phyloP scores from a whole-genome alignment of 148 eudicot species.

The Persicaria tinctoria region DNA sequence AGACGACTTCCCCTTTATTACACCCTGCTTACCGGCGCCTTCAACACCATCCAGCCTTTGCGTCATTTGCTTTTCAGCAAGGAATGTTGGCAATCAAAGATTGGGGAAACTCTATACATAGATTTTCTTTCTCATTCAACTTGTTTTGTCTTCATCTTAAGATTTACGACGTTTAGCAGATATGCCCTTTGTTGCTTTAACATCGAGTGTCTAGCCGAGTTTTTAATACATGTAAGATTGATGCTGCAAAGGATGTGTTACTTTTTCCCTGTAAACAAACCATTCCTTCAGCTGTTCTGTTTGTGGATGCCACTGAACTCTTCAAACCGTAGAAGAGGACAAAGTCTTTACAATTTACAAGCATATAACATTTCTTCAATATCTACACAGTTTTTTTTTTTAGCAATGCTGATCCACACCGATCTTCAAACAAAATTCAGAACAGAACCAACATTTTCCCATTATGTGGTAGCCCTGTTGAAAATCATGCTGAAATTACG shows the following conservation, averaged over 20 bases:
- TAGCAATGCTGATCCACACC: too few species aligned
- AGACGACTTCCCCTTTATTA: not conserved
- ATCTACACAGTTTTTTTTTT: too few species aligned
- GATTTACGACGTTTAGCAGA: conserved; percentile 1
- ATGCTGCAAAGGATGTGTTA: not conserved
- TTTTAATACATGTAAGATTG: not conserved
- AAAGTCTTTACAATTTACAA: too few species aligned
- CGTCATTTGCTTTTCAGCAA: too few species aligned
- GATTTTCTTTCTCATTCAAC: conserved; percentile 1
- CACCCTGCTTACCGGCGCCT: not conserved
- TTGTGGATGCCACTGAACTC: too few species aligned
- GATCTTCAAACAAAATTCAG: too few species aligned
- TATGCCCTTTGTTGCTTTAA: not conserved
- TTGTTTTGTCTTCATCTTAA: conserved; percentile 1
- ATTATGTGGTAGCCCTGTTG: too few species aligned
- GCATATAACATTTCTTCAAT: too few species aligned
- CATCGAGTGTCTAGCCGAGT: not conserved
- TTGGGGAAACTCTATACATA: not conserved
- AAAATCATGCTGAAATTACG: too few species aligned
- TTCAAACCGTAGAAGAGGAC: too few species aligned
- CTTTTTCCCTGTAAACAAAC: not conserved
- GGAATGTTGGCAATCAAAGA: not conserved
- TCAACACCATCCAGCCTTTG: not conserved
- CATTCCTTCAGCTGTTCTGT: too few species aligned
- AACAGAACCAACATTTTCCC: too few species aligned